These are phyloP conservation scores for Phytophthora quininea DNA, from an alignment of 352 stramenopile species.

Conservation along the genomic window DNA sequence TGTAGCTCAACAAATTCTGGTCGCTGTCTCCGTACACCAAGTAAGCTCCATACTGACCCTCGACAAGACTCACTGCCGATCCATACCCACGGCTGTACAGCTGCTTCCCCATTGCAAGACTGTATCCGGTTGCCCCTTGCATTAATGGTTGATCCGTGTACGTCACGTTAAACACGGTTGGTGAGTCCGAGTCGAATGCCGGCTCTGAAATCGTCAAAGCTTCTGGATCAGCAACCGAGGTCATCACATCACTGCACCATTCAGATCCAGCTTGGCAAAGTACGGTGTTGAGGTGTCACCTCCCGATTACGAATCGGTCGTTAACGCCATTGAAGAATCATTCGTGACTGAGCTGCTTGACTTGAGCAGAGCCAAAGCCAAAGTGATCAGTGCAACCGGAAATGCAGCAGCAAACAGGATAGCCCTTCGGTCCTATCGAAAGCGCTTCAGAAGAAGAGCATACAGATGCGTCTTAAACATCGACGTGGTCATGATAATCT, in stretches of 20 bases:
- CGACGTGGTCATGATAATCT: slow-evolving; percentile 10
- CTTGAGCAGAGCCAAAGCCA: slow-evolving; percentile 50
- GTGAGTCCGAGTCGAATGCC: slow-evolving; percentile 34
- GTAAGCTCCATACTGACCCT: slow-evolving; percentile 48
- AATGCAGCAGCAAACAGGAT: slow-evolving; percentile 53
- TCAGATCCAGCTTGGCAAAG: slow-evolving; percentile 32
- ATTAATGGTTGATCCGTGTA: slow-evolving; percentile 52
- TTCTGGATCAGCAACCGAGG: slow-evolving; percentile 20
- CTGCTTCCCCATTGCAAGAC: slow-evolving; percentile 41
- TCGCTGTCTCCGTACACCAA: slow-evolving; percentile 43
- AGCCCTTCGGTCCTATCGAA: slow-evolving; percentile 50
- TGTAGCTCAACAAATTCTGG: slow-evolving; percentile 56
- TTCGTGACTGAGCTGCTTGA: slow-evolving; percentile 22
- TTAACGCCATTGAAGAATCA: slow-evolving; percentile 39
- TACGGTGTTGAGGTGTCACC: slow-evolving; percentile 38
- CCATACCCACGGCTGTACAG: slow-evolving; percentile 50
- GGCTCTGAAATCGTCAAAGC: slow-evolving; percentile 17
- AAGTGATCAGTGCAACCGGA: slow-evolving; percentile 49
- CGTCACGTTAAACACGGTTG: slow-evolving; percentile 54
- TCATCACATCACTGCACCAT: slow-evolving; percentile 46
- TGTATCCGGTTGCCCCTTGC: slow-evolving; percentile 44
- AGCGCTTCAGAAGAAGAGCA: slow-evolving; percentile 57
- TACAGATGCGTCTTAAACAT: slow-evolving; percentile 37
- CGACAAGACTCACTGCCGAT: slow-evolving; percentile 15
- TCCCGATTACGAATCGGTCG: slow-evolving; percentile 12